phyloP scores from a whole-genome alignment of 2,329 filamentous ascomycete species.

The Verticillium alfalfae region DNA sequence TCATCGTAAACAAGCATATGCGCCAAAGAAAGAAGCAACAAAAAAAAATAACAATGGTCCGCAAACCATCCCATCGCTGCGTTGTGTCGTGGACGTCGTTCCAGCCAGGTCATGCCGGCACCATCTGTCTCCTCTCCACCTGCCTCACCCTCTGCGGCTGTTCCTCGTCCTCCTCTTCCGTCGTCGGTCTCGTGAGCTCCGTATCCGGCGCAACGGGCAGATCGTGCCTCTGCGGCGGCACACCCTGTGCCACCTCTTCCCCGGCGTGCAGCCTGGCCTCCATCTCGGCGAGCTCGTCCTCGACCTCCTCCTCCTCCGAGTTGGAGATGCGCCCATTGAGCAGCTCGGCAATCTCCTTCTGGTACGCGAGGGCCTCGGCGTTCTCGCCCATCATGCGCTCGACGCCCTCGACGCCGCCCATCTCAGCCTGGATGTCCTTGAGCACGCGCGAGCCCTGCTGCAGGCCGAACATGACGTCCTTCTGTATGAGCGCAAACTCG shows the following conservation, averaged over 20 bases:
- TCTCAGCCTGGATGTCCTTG: slow-evolving; percentile 87
- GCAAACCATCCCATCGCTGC: neutral
- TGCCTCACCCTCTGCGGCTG: slow-evolving; percentile 11
- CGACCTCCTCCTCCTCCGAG: slow-evolving; percentile 95
- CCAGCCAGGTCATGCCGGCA: slow-evolving; percentile 22
- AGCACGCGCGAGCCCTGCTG: slow-evolving; percentile 88
- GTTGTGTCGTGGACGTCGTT: neutral
- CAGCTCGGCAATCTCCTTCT: slow-evolving; percentile 91
- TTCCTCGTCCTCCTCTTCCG: slow-evolving; percentile 11
- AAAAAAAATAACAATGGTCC: neutral
- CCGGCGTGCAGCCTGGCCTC: slow-evolving; percentile 35
- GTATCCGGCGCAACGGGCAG: slow-evolving; percentile 23
- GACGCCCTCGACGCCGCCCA: slow-evolving; percentile 89
- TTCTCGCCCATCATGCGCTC: slow-evolving; percentile 94
- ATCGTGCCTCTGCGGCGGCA: slow-evolving; percentile 3
- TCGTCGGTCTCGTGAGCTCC: slow-evolving; percentile 20
- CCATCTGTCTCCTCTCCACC: slow-evolving; percentile 31
- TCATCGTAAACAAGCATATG: neutral
- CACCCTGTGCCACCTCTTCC: slow-evolving; percentile 1
- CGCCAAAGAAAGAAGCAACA: neutral
- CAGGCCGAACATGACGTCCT: slow-evolving; percentile 88
- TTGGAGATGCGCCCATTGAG: slow-evolving; percentile 83
- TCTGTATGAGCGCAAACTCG: slow-evolving; percentile 94
- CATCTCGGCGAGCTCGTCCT: slow-evolving; percentile 84
- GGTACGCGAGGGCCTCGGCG: slow-evolving; percentile 85